Base-by-base conservation (phyloP, 2,329 filamentous ascomycete species). In the Alternaria burnsii region DNA sequence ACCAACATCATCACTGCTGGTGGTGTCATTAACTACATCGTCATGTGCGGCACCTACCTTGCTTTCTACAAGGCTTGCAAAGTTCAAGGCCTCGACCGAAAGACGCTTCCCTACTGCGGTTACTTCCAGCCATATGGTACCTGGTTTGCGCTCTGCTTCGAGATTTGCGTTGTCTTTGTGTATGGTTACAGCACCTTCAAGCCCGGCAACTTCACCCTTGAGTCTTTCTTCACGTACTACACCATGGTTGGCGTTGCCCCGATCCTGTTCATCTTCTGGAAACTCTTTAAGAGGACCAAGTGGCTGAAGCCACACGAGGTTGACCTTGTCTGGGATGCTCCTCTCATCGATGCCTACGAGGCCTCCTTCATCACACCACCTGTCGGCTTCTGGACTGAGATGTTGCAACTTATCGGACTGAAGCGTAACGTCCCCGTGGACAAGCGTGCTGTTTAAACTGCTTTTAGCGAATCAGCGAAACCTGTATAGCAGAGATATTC, bases 1-100 rank as follows among this genome's bases (percentile, higher is more conserved):
- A 86, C 91, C 41, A 90, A 86, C 59, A 78, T 92, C 71, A 83
- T 92, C 18, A 93, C 91, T 11, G 89, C 91, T 0, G 91, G 90
- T 1, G 89, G 91, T 70, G 56, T 77, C 6, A 73, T 79, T 65
- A 72, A 79, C 71, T 79, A 71, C 68, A 77, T 78, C 54, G 81
- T 86, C 72, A 88, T 88, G 79, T 80, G 79, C 46, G 72, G 84
- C 24, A 88, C 86, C n/a, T 88, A 86, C 75, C 80, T 88, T 59
- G 83, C 78, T 70, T 89, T 87, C 80, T 83, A 86, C 78, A 80
- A 81, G 47, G 86, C 86, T 11, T 73, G 71, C 61, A 74, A 77
- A 41, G 74, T 66, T 9, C 76, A 78, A 71, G 87, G 87, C 1
- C 82, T 88, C 58, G 79, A 76, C 30, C 74, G 84, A 24, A 79